Percentiles rank a stretch among this genome's conserved stretches.
phyloP scores from a whole-genome alignment of 805 yeast species.

The Saccharomycopsis fermentans region DNA sequence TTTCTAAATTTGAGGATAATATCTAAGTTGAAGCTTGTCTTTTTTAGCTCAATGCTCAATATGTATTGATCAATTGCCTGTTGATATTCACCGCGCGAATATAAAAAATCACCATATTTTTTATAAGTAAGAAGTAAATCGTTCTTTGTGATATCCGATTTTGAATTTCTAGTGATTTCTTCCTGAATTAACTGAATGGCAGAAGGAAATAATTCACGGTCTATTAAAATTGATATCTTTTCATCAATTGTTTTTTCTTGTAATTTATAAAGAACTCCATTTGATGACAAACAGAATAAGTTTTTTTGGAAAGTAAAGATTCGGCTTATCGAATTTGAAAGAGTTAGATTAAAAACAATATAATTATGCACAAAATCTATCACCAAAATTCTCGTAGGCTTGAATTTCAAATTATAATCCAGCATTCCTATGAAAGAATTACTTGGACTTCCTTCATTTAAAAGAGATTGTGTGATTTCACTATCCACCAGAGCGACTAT shows the following conservation, averaged over 20 bases:
- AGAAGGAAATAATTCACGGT: constrained; percentile 57
- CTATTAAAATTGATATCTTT: constrained; percentile 57
- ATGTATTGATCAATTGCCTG: constrained; percentile 71
- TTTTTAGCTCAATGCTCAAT: constrained; percentile 33
- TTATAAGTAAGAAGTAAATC: constrained; percentile 36
- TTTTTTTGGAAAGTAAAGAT: constrained; percentile 40
- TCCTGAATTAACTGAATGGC: constrained; percentile 60
- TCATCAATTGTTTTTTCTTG: constrained; percentile 58
- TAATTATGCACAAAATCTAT: constrained; percentile 63
- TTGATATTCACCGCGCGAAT: constrained; percentile 50
- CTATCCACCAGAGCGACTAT: constrained; percentile 42
- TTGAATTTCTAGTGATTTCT: constrained; percentile 16
- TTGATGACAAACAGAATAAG: constrained; percentile 53
- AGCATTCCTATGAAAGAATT: constrained; percentile 18
- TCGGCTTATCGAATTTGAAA: constrained; percentile 55
- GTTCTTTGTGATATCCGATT: constrained; percentile 21
- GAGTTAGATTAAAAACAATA: constrained; percentile 55
- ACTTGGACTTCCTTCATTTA: neutral
- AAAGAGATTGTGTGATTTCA: constrained; percentile 12
- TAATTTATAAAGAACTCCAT: constrained; percentile 62
- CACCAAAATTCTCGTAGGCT: constrained; percentile 29
- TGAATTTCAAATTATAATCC: constrained; percentile 1
- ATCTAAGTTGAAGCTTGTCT: constrained; percentile 21
- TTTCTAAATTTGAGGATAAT: constrained; percentile 47
- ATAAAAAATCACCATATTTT: constrained; percentile 64